Conservation (phyloP, 805 yeast species). For the Wickerhamomyces ciferrii region DNA sequence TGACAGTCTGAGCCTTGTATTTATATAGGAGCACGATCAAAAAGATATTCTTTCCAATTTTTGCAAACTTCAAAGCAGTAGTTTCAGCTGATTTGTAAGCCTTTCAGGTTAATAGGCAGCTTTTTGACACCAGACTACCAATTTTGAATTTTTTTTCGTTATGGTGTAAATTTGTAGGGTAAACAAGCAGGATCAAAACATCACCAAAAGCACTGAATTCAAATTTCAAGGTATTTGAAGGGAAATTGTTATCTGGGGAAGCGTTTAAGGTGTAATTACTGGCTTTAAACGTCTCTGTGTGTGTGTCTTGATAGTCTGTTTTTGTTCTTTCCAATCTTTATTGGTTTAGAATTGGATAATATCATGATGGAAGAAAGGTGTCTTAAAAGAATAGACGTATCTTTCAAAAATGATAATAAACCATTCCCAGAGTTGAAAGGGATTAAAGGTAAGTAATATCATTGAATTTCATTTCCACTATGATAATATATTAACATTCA, state of each 20-base stretch:
- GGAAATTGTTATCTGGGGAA: too few relatives aligned
- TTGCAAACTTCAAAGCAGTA: not conserved
- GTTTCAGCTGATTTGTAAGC: not conserved
- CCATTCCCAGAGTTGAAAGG: not conserved
- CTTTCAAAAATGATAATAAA: not conserved
- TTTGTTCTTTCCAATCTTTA: too few relatives aligned
- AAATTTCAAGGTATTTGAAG: not conserved
- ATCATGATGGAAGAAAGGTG: not conserved
- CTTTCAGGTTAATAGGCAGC: too few relatives aligned
- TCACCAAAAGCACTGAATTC: not conserved
- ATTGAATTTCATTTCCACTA: not conserved
- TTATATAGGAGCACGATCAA: too few relatives aligned
- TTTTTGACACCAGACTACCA: not conserved
- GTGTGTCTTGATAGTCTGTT: too few relatives aligned
- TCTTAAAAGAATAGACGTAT: not conserved
- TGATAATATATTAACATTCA: not conserved
- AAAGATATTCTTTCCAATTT: too few relatives aligned
- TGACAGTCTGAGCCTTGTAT: too few relatives aligned
- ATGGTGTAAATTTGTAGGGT: not conserved
- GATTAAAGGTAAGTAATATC: slow-evolving; percentile 3
- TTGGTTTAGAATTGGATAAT: too few relatives aligned
- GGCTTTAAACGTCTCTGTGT: too few relatives aligned
- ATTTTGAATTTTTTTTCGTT: not conserved
- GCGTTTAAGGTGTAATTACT: too few relatives aligned
- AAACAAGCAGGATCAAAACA: not conserved